Base-by-base conservation (phyloP, 441 rosid genomes). In the Jatropha multifida region DNA sequence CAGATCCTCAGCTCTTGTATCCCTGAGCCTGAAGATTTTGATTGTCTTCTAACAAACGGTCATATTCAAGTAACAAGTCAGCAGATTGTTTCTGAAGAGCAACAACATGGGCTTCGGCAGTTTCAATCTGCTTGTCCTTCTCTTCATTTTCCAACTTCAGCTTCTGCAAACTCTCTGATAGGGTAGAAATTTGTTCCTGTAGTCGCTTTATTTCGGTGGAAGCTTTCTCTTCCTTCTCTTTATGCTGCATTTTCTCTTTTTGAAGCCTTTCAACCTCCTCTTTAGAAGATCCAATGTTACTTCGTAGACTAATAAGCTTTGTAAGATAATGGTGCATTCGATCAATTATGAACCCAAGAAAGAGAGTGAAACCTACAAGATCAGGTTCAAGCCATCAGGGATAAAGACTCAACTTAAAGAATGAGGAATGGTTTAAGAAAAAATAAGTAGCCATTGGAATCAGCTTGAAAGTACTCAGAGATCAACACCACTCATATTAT, bases 1-100 rank as follows among this genome's bases (percentile, higher is more conserved):
- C 76, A 71, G 13, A 69, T 77, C 60, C 72, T 85, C 81, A 84
- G 13, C 75, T 78, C 71, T 77, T 81, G 23, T 82, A 84, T 68
- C 94, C 93, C 75, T 76, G 89, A 75, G 80, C 86, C 84, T 95
- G 99, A 62, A 96, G 97, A 71, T 83, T 87, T 77, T 96, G 98
- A 83, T 96, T 96, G 75, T 90, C 95, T 85, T 96, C 98, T 46
- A 96, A 79, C 59, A 96, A 76, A 48, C 90, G 90, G 73, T 96
- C 99, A 48, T 96, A 96, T 85, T 96, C 97, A 2, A 96, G 88
- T 40, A 96, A 88, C 17, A 96, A 80, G 76, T 93, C 97, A 8
- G 95, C 95, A 56, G 97, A 89, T 71, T 93, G 98, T 79, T 93
- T 92, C 82, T 93, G 98, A 41, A 96, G 97, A 9, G 98, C 74